Percentiles rank a stretch among this genome's conserved stretches.
Evolutionary conservation across 768 basidiomycete species (phyloP).

Genomic region (Suillus ampliporus): DNA sequence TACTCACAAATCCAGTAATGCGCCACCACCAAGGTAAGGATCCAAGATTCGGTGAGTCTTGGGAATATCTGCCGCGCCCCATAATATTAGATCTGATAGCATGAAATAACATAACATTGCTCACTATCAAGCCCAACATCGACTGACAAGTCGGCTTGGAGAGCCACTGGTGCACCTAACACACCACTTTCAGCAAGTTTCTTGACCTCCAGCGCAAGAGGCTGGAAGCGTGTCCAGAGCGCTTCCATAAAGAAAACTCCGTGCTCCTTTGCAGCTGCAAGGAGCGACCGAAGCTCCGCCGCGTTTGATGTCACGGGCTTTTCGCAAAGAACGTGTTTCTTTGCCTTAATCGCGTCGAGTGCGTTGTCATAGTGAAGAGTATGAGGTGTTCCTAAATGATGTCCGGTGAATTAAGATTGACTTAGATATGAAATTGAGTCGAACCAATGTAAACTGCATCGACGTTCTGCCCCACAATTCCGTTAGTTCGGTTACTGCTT

Average conservation of each 20-base stretch:
- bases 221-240: conserved; percentile 86
- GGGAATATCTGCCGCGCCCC: conserved; percentile 55
- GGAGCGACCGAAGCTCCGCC: conserved; percentile 74
- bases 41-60: conserved; percentile 78
- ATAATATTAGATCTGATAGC: not conserved
- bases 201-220: conserved; percentile 68
- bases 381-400: conserved; percentile 76
- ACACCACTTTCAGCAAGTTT: conserved; percentile 62
- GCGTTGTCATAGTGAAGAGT: conserved; percentile 83
- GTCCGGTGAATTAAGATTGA: not conserved
- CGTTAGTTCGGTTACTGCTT: conserved; percentile 9
- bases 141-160: conserved; percentile 79
- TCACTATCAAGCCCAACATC: conserved; percentile 71
- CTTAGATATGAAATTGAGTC: not conserved
- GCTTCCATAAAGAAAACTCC: conserved; percentile 93
- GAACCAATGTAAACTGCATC: conserved; percentile 79
- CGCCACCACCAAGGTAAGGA: conserved; percentile 82
- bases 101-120: conserved; percentile 12
- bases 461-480: conserved; percentile 55
- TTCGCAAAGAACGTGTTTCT: conserved; percentile 88
- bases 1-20: conserved; percentile 80
- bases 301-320: conserved; percentile 85
- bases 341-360: conserved; percentile 73
- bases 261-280: conserved; percentile 75
- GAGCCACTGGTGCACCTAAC: conserved; percentile 68